Evolutionary conservation across 1,139 yeast species (phyloP).

Genomic region (Candida neerlandica): DNA sequence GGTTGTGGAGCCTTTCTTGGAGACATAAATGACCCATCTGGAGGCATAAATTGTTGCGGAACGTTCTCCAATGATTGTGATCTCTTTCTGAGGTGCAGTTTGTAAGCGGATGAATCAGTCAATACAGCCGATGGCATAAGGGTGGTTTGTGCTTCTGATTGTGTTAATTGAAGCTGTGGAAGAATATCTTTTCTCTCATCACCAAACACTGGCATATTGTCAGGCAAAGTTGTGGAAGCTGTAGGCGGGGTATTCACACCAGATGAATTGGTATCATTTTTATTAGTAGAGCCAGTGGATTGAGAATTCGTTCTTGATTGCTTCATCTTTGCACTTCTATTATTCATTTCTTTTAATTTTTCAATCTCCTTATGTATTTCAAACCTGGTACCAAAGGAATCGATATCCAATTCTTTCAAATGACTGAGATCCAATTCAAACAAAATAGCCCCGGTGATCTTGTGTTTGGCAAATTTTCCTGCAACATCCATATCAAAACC

Average conservation of each 20-base stretch:
- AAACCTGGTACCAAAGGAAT: conserved; percentile 92
- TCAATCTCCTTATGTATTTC: conserved; percentile 90
- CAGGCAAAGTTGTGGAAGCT: conserved; percentile 13
- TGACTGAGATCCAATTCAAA: conserved; percentile 84
- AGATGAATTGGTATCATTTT: conserved; percentile 12
- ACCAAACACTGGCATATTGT: conserved; percentile 7
- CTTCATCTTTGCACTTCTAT: conserved; percentile 15
- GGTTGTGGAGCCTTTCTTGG: conserved; percentile 63
- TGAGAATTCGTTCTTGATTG: conserved; percentile 12
- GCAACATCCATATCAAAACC: conserved; percentile 78
- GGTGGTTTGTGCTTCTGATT: conserved; percentile 8
- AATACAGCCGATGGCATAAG: conserved; percentile 20
- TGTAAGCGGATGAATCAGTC: conserved; percentile 1
- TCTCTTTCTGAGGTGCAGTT: conserved; percentile 21
- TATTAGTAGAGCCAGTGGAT: conserved; percentile 12
- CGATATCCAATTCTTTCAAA: conserved; percentile 87
- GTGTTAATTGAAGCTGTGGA: neutral
- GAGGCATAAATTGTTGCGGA: conserved; percentile 12
- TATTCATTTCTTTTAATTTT: conserved; percentile 46
- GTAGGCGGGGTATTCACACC: conserved; percentile 15
- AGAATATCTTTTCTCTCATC: conserved; percentile 8
- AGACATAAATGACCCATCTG: conserved; percentile 38
- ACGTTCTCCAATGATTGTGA: conserved; percentile 52
- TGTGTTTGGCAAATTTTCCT: conserved; percentile 80
- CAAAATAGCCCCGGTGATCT: conserved; percentile 83